phyloP scores from a whole-genome alignment of 2,329 filamentous ascomycete species.

The Tolypocladium inflatum region DNA sequence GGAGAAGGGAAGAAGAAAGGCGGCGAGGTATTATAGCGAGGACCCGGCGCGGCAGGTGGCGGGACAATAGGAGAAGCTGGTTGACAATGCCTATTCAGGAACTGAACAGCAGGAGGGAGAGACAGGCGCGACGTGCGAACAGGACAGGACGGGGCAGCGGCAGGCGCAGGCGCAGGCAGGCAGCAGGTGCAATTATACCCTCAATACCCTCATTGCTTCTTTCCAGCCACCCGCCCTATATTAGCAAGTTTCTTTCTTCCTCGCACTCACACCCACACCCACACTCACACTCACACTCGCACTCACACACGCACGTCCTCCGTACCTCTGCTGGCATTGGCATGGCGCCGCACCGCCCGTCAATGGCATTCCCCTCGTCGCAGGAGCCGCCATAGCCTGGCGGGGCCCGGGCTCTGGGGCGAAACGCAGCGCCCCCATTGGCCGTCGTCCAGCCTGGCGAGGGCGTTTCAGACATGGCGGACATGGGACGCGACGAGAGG shows the following conservation, averaged over 20 bases:
- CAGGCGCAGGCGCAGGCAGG: background rate
- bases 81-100: background rate
- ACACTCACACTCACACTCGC: background rate
- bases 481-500: background rate
- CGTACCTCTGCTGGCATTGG: background rate
- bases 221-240: background rate
- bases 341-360: background rate
- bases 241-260: background rate
- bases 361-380: background rate
- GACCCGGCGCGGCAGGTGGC: background rate
- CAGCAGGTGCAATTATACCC: background rate
- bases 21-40: background rate
- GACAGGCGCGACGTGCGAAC: background rate
- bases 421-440: conserved; percentile 4
- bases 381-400: background rate
- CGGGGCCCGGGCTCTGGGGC: background rate
- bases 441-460: background rate
- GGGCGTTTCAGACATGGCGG: conserved; percentile 2
- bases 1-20: no score
- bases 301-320: background rate
- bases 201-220: background rate
- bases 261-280: background rate
- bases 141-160: background rate
- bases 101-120: background rate
- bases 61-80: background rate